Conservation (phyloP, 2,329 filamentous ascomycete species). For the Pseudogymnoascus sp. region DNA sequence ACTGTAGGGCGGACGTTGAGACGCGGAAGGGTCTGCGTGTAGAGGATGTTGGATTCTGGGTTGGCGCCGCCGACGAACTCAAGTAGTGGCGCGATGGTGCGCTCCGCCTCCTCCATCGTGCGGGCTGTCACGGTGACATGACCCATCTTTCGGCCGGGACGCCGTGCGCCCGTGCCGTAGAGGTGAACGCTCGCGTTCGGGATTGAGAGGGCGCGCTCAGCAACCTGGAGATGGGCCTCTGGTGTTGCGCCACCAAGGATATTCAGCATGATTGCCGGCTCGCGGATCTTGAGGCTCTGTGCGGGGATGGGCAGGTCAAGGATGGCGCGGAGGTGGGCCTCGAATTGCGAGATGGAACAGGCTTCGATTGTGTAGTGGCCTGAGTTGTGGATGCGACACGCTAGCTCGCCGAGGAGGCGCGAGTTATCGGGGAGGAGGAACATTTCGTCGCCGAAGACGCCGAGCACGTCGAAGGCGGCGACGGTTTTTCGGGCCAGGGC, state of each 20-base stretch:
- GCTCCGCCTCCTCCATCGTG: constrained; percentile 61
- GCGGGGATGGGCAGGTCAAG: constrained; percentile 47
- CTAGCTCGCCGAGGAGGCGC: constrained; percentile 70
- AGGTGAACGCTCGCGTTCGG: constrained; percentile 67
- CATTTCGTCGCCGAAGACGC: constrained; percentile 95
- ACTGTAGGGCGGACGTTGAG: constrained; percentile 47
- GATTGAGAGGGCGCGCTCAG: constrained; percentile 49
- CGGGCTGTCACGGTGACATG: constrained; percentile 78
- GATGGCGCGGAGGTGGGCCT: constrained; percentile 79
- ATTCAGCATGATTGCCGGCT: constrained; percentile 70
- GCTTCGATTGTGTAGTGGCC: constrained; percentile 95
- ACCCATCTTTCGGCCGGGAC: constrained; percentile 88
- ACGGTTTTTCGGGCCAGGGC: constrained; percentile 74
- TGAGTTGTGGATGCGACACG: constrained; percentile 79
- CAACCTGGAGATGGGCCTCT: constrained; percentile 54
- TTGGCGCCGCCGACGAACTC: constrained; percentile 51
- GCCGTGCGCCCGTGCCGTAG: constrained; percentile 77
- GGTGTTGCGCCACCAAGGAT: constrained; percentile 63
- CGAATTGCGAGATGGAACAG: constrained; percentile 83
- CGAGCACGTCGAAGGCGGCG: constrained; percentile 73
- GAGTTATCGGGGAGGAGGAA: constrained; percentile 70
- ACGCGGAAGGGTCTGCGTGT: constrained; percentile 16
- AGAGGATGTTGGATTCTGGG: neutral
- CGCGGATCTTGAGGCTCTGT: constrained; percentile 50
- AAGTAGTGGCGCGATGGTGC: constrained; percentile 64